Evolutionary conservation across 1,284 basidiomycete genomes (phyloP), one percentile per base, ranked within the genome.

Genomic region (Boletellus deceptivus): DNA sequence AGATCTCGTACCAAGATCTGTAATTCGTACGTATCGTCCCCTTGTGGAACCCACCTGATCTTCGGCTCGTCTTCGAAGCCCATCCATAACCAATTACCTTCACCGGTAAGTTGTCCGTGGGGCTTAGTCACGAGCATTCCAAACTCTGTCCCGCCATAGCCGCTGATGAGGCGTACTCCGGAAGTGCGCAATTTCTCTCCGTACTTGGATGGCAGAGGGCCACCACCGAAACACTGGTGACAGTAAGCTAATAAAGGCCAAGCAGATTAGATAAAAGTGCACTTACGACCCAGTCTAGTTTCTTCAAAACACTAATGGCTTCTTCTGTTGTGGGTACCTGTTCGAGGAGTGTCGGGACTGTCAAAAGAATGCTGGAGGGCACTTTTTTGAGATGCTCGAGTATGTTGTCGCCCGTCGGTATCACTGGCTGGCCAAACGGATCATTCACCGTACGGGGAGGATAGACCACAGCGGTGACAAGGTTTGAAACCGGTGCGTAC

Each of bases 31-130:
- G 64, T 58, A 6, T 53, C 64, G 25, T 70, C 61, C 1, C 59
- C 69, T 46, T 69, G 59, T 2, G 61, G 53, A 14, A 17, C 49
- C 68, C 69, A 73, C 16, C 64, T 55, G 1, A 61, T n/a, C 1
- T 58, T 57, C 7, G 52, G 31, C 1, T 50, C 39, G 0, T 60
- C 47, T 2, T 52, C 14, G 25, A 72, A 56, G 14, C 46, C 46
- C 45, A 66, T 43, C 66, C 67, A 72, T 31, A 54, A 44, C 72
- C 72, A 74, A 22, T 65, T 61, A 13, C 57, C 59, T n/a, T 59
- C 56, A 0, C 46, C 48, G 14, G 11, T 11, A 55, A 48, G 10
- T 63, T 53, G 18, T 53, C 9, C n/a, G 46, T 49, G 14, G 20
- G 16, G 6, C 40, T 10, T 0, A 13, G 8, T 6, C 14, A 54